Evolutionary conservation across 2,329 filamentous ascomycete genomes (phyloP).

Genomic region (Capronia americana): DNA sequence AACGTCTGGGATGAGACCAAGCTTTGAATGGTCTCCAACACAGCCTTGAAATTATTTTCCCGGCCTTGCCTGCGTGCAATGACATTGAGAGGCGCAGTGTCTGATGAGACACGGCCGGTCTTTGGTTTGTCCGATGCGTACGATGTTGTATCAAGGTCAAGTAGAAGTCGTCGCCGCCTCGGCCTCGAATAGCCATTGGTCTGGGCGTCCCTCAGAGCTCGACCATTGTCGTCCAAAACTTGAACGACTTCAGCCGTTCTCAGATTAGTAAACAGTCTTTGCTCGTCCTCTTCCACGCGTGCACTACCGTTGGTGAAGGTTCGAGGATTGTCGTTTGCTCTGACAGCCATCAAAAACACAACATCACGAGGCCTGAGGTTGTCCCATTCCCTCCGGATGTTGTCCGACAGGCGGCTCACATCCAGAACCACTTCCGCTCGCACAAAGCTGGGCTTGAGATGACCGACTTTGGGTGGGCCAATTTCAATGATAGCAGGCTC

Average conservation of each 20-base stretch:
- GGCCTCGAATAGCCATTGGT: slow-evolving; percentile 68
- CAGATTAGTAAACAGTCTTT: slow-evolving; percentile 57
- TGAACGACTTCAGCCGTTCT: slow-evolving; percentile 86
- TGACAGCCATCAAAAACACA: slow-evolving; percentile 82
- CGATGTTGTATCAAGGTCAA: slow-evolving; percentile 79
- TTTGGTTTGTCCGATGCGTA: slow-evolving; percentile 79
- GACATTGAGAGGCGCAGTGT: slow-evolving; percentile 74
- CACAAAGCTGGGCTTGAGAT: slow-evolving; percentile 80
- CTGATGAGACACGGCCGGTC: slow-evolving; percentile 74
- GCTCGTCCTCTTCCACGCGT: slow-evolving; percentile 70
- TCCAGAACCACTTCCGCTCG: slow-evolving; percentile 86
- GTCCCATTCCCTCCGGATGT: slow-evolving; percentile 87
- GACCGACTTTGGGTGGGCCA: slow-evolving; percentile 80
- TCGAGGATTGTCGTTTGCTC: slow-evolving; percentile 58
- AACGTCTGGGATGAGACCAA: slow-evolving; percentile 84
- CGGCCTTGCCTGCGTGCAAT: slow-evolving; percentile 80
- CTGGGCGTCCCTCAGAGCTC: slow-evolving; percentile 70
- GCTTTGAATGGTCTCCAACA: slow-evolving; percentile 88
- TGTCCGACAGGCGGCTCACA: slow-evolving; percentile 76
- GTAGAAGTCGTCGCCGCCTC: slow-evolving; percentile 71
- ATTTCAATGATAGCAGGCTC: slow-evolving; percentile 89
- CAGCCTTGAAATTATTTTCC: slow-evolving; percentile 96
- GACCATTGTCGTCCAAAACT: slow-evolving; percentile 83
- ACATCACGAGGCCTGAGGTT: slow-evolving; percentile 84
- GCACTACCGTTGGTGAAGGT: slow-evolving; percentile 60